phyloP scores from a whole-genome alignment of 2,329 filamentous ascomycete species.

The Myriosclerotinia duriaeana region DNA sequence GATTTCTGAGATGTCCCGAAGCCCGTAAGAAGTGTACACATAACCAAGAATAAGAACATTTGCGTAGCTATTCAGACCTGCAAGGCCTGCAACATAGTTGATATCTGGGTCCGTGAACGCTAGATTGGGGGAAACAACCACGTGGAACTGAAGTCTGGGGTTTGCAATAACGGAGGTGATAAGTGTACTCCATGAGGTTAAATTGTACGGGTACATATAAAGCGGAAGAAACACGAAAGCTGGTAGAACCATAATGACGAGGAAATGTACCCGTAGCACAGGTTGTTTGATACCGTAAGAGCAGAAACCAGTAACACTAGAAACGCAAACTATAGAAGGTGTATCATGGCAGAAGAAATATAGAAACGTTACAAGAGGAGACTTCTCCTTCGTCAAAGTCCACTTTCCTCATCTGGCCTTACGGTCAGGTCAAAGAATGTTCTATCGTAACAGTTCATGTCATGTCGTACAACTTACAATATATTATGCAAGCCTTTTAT shows the following conservation, averaged over 20 bases:
- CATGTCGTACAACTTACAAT: background rate
- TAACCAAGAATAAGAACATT: slow-evolving; percentile 45
- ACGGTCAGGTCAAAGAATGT: background rate
- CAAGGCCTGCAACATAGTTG: slow-evolving; percentile 32
- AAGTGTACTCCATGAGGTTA: slow-evolving; percentile 32
- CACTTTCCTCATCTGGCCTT: slow-evolving; percentile 11
- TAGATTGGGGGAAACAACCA: slow-evolving; percentile 31
- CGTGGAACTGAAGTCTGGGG: slow-evolving; percentile 31
- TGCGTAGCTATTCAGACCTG: slow-evolving; percentile 30
- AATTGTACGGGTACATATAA: slow-evolving; percentile 34
- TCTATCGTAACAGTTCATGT: too few species aligned
- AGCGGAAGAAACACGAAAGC: slow-evolving; percentile 33
- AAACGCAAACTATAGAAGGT: background rate
- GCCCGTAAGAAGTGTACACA: slow-evolving; percentile 43
- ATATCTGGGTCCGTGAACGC: slow-evolving; percentile 26
- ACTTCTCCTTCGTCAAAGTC: slow-evolving; percentile 14
- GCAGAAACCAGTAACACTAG: slow-evolving; percentile 2
- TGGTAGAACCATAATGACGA: slow-evolving; percentile 13
- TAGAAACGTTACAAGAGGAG: slow-evolving; percentile 13
- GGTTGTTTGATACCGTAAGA: background rate
- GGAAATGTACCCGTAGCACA: background rate
- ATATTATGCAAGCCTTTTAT: slow-evolving; percentile 11
- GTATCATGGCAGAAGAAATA: slow-evolving; percentile 12
- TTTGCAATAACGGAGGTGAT: slow-evolving; percentile 28
- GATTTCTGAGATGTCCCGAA: slow-evolving; percentile 39